Percentiles rank a stretch among this genome's conserved stretches.
Evolutionary conservation across 306 rosid species (phyloP).

Genomic region (Lathyrus tuberosus): DNA sequence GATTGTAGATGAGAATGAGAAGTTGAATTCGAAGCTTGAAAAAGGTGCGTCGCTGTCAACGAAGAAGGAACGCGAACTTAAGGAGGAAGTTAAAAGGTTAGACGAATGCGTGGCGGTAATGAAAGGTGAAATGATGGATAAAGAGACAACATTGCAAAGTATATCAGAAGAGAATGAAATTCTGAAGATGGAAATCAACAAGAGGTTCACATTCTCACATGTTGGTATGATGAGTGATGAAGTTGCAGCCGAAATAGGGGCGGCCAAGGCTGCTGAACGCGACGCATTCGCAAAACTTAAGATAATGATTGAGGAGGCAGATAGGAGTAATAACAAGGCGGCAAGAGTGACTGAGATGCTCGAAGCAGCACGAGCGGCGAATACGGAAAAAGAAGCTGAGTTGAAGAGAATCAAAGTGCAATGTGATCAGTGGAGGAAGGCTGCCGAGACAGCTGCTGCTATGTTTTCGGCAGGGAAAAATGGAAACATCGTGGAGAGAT

Average conservation of each 20-base stretch:
- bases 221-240: constrained; percentile 46
- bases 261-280: constrained; percentile 56
- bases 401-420: constrained; percentile 79
- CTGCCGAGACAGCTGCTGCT: constrained; percentile 93
- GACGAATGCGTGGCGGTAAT: constrained; percentile 54
- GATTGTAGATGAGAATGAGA: constrained; percentile 81
- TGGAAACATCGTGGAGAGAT: constrained; percentile 70
- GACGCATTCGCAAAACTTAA: constrained; percentile 72
- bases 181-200: constrained; percentile 60
- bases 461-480: constrained; percentile 74
- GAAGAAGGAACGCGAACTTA: constrained; percentile 56
- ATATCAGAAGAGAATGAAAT: constrained; percentile 76
- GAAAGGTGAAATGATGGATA: constrained; percentile 71
- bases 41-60: constrained; percentile 41
- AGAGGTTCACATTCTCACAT: constrained; percentile 40
- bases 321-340: constrained; percentile 56
- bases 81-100: constrained; percentile 55
- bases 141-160: constrained; percentile 72
- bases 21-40: constrained; percentile 58
- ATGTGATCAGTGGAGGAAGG: constrained; percentile 97
- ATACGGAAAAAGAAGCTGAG: constrained; percentile 72
- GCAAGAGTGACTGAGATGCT: constrained; percentile 67
- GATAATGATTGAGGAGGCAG: constrained; percentile 71
- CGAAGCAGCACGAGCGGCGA: constrained; percentile 71
- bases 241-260: constrained; percentile 54